Conservation (phyloP, 257 asterid species). For the Jacaranda mimosifolia region DNA sequence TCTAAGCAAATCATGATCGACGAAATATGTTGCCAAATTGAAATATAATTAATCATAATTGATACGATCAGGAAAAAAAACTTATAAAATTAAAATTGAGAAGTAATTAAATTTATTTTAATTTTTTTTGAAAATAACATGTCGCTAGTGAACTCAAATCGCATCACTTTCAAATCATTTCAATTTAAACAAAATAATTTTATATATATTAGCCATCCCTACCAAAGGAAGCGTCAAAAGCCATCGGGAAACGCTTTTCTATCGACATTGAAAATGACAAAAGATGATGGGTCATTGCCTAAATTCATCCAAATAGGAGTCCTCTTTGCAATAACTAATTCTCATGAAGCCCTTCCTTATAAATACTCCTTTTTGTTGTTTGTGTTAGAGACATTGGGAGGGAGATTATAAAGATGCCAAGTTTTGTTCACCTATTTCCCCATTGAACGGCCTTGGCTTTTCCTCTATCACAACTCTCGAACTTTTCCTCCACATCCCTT, state of each 20-base stretch:
- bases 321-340: slow-evolving; percentile 39
- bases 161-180: too few relatives aligned
- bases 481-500: slow-evolving; percentile 9
- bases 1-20: too few relatives aligned
- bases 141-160: too few relatives aligned
- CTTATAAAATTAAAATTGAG: too few relatives aligned
- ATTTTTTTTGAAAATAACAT: too few relatives aligned
- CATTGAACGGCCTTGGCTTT: slow-evolving; percentile 58
- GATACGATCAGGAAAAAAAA: too few relatives aligned
- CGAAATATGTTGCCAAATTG: too few relatives aligned
- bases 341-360: slow-evolving; percentile 38
- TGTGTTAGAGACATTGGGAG: slow-evolving; percentile 31
- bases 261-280: slow-evolving; percentile 54
- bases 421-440: slow-evolving; percentile 50
- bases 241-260: slow-evolving; percentile 62
- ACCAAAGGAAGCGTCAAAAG: slow-evolving; percentile 67
- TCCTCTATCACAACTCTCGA: slow-evolving; percentile 43
- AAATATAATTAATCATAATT: too few relatives aligned
- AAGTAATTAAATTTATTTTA: too few relatives aligned
- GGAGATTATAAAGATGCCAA: slow-evolving; percentile 52
- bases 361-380: slow-evolving; percentile 44
- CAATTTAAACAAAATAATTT: neutral
- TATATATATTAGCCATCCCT: slow-evolving; percentile 21
- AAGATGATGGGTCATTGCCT: slow-evolving; percentile 34
- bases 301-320: slow-evolving; percentile 29